phyloP scores from a whole-genome alignment of 1,284 basidiomycete species.

The Apiotrichum sp. region DNA sequence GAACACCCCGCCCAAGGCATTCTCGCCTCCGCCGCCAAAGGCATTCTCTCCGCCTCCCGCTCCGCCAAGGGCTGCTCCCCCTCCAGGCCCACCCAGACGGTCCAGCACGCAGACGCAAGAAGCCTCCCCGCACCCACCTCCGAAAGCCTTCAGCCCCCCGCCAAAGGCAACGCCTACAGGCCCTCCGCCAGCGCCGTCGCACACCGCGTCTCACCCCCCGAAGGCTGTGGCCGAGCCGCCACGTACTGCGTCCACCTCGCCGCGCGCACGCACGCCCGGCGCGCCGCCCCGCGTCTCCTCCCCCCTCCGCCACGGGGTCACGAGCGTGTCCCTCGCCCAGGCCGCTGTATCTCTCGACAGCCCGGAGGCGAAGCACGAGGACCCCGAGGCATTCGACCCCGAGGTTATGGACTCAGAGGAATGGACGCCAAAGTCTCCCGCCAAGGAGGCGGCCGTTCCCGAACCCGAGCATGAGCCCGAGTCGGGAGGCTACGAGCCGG shows the following conservation, averaged over 20 bases:
- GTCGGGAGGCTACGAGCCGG: background rate
- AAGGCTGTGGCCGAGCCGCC: background rate
- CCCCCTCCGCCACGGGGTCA: constrained; percentile 7
- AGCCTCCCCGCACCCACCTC: background rate
- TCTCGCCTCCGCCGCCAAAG: background rate
- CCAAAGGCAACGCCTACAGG: background rate
- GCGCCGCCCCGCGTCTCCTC: constrained; percentile 17
- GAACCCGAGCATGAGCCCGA: too few relatives aligned
- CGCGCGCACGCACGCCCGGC: background rate
- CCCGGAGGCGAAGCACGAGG: background rate
- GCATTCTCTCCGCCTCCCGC: background rate
- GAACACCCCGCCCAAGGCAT: background rate
- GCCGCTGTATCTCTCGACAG: background rate
- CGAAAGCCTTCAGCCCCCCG: background rate
- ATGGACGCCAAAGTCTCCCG: background rate
- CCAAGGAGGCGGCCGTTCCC: too few relatives aligned
- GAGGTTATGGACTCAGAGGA: too few relatives aligned
- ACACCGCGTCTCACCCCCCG: background rate
- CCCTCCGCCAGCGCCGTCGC: background rate
- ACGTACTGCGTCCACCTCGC: background rate
- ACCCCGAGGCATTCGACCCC: too few relatives aligned
- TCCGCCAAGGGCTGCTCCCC: background rate
- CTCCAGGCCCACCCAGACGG: background rate
- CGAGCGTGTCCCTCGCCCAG: background rate
- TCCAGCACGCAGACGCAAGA: background rate